Percentiles rank a stretch among this genome's conserved stretches.
Evolutionary conservation across 2,329 filamentous ascomycete species (phyloP).

Genomic region (Diaporthe eres): DNA sequence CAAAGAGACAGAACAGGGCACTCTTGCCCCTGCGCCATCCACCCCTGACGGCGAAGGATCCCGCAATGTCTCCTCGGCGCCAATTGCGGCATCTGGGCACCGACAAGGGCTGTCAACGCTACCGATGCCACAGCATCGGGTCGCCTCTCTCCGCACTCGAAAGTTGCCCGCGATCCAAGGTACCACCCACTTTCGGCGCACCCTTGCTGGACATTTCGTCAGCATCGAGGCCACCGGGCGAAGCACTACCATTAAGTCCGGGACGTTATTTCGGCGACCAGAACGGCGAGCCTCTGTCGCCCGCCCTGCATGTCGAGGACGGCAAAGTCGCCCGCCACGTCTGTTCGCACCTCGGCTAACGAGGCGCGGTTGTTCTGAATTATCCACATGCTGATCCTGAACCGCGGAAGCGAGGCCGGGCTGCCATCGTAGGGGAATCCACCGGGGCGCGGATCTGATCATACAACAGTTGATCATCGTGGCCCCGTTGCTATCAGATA

Average conservation of each 20-base stretch:
- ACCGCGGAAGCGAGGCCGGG: slow-evolving; percentile 22
- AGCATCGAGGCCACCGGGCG: not conserved
- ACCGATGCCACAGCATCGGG: slow-evolving; percentile 37
- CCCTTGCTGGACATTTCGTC: slow-evolving; percentile 20
- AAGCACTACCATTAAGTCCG: not conserved
- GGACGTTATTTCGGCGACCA: slow-evolving; percentile 19
- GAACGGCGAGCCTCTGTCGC: not conserved
- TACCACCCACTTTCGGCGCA: slow-evolving; percentile 19
- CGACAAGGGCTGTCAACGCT: slow-evolving; percentile 28
- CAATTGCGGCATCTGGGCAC: slow-evolving; percentile 25
- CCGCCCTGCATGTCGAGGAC: not conserved
- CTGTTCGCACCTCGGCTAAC: slow-evolving; percentile 8
- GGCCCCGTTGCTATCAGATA: slow-evolving; percentile 9
- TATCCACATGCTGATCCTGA: slow-evolving; percentile 25
- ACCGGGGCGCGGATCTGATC: slow-evolving; percentile 19
- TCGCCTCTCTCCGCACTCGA: slow-evolving; percentile 29
- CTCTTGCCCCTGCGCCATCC: slow-evolving; percentile 5
- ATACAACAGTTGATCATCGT: slow-evolving; percentile 11
- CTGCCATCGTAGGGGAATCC: slow-evolving; percentile 5
- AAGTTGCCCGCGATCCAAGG: slow-evolving; percentile 24
- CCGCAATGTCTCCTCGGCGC: slow-evolving; percentile 26
- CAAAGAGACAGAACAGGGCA: slow-evolving; percentile 3
- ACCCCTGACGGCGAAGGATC: slow-evolving; percentile 27
- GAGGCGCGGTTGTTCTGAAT: slow-evolving; percentile 11
- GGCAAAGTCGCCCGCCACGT: not conserved